Percentiles rank a stretch among this genome's conserved stretches.
Evolutionary conservation across 208 protist genomes (phyloP).

Genomic region (Crithidia brevicula): DNA sequence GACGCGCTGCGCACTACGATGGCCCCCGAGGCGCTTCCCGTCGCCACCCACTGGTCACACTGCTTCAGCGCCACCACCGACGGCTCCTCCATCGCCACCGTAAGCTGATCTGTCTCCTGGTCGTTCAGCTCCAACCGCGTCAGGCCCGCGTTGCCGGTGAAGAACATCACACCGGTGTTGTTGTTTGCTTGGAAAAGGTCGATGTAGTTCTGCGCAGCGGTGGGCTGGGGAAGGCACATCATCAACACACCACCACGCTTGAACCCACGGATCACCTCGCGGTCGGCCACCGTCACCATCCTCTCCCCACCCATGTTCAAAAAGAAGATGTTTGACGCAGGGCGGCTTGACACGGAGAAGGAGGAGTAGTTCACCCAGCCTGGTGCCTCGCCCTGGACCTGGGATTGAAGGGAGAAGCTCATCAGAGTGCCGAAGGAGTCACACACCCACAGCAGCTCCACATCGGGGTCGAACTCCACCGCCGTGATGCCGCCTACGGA

Average conservation of each 20-base stretch:
- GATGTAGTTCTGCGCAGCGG: constrained; percentile 77
- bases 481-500: constrained; percentile 75
- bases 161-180: constrained; percentile 73
- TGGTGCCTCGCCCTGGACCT: constrained; percentile 58
- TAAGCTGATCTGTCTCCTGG: constrained; percentile 44
- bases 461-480: constrained; percentile 86
- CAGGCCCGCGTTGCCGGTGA: constrained; percentile 83
- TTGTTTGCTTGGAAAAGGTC: constrained; percentile 78
- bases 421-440: constrained; percentile 84
- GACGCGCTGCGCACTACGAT: constrained; percentile 63
- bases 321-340: constrained; percentile 73
- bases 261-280: constrained; percentile 78
- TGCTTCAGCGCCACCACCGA: constrained; percentile 65
- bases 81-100: constrained; percentile 59
- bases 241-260: constrained; percentile 78
- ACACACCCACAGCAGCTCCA: constrained; percentile 88
- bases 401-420: constrained; percentile 74
- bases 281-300: constrained; percentile 81
- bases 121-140: constrained; percentile 65
- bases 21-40: constrained; percentile 62
- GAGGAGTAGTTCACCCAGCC: constrained; percentile 82
- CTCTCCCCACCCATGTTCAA: constrained; percentile 57
- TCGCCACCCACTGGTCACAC: constrained; percentile 74
- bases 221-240: constrained; percentile 64
- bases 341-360: constrained; percentile 71